These are phyloP conservation scores for Mortierella sp. DNA, from an alignment of 371 early-diverging fungal species.

Conservation along the genomic window DNA sequence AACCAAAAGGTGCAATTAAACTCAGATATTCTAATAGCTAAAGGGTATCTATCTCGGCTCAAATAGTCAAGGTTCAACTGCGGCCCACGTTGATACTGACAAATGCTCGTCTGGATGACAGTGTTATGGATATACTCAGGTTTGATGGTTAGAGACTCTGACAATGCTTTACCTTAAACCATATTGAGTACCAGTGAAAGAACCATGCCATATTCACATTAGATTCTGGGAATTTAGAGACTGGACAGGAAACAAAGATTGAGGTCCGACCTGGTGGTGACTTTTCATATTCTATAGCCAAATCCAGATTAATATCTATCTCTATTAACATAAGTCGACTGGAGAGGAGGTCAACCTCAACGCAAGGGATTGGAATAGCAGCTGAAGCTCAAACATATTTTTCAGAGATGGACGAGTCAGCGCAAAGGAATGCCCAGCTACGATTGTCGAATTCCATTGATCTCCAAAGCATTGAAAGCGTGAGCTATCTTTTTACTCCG, in stretches of 20 bases:
- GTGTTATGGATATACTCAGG: slow-evolving; percentile 33
- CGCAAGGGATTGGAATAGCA: not conserved
- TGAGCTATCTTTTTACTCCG: slow-evolving; percentile 11
- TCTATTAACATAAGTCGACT: slow-evolving; percentile 10
- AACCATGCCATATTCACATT: not conserved
- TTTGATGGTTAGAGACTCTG: slow-evolving; percentile 19
- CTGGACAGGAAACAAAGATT: slow-evolving; percentile 39
- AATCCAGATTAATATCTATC: slow-evolving; percentile 60
- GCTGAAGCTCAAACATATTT: not conserved
- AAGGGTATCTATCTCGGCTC: no score
- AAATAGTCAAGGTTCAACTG: slow-evolving; percentile 55
- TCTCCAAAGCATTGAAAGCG: slow-evolving; percentile 64
- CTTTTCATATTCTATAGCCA: slow-evolving; percentile 66
- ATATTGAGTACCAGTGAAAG: no score
- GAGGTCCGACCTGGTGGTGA: slow-evolving; percentile 64
- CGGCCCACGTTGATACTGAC: slow-evolving; percentile 58
- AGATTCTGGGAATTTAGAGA: slow-evolving; percentile 5
- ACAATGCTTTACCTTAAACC: no score
- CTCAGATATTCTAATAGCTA: not conserved
- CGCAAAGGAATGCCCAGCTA: slow-evolving; percentile 61
- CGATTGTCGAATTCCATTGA: slow-evolving; percentile 67
- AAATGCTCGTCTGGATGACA: slow-evolving; percentile 57
- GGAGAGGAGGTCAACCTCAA: not conserved
- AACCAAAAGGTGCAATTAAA: not conserved
- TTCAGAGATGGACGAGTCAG: slow-evolving; percentile 46